A percentile compares a stretch with the other conserved stretches of the same genome.
Evolutionary conservation across 106 monocot genomes (phyloP).

Genomic region (Dendrobium officinale): DNA sequence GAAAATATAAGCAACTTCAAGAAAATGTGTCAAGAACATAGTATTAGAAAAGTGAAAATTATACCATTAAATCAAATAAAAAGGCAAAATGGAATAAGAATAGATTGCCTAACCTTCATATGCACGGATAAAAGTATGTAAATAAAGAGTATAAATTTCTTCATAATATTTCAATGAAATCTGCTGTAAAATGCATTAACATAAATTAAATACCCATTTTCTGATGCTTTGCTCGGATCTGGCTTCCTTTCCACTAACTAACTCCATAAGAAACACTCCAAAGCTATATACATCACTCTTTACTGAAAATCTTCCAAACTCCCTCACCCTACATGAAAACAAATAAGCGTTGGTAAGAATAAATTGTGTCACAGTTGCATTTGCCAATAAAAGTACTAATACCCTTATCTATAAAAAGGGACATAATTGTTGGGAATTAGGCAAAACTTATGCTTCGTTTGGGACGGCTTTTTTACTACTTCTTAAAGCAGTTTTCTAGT

Average conservation of each 20-base stretch:
- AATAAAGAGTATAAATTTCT: neutral
- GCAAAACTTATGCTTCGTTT: too few relatives aligned
- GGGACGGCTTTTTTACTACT: too few relatives aligned
- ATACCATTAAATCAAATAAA: neutral
- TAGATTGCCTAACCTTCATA: neutral
- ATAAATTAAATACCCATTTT: constrained; percentile 56
- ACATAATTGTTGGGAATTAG: neutral
- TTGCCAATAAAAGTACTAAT: neutral
- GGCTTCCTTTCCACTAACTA: constrained; percentile 62
- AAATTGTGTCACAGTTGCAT: neutral
- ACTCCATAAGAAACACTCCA: constrained; percentile 88
- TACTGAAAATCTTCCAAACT: constrained; percentile 45
- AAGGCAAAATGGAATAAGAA: constrained; percentile 1
- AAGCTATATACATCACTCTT: constrained; percentile 94
- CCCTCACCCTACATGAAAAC: constrained; percentile 37
- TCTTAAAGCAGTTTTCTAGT: too few relatives aligned
- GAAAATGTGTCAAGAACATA: neutral
- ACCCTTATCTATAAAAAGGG: neutral
- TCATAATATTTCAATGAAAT: neutral
- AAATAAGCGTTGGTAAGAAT: neutral
- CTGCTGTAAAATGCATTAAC: neutral
- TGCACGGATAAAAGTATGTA: neutral
- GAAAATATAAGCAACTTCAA: neutral
- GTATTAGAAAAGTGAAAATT: neutral
- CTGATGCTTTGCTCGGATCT: constrained; percentile 48